Evolutionary conservation across 2,329 filamentous ascomycete species (phyloP), one percentile per base, ranked within the genome.

Genomic region (Daldinia sp.): DNA sequence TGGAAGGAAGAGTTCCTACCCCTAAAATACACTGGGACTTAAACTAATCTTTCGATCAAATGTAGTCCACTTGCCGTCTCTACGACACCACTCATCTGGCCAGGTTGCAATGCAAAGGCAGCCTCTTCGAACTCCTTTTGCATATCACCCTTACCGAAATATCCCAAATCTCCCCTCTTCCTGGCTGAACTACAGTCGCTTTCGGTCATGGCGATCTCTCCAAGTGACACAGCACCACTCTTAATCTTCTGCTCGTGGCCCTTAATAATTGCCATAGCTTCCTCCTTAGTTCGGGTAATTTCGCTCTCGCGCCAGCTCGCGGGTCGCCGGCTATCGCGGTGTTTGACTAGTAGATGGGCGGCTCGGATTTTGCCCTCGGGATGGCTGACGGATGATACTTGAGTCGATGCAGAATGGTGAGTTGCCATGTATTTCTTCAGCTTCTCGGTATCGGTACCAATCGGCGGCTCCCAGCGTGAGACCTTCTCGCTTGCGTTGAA

Each of bases 51-150:
- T 83, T 98, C 92, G 82, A 99, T 99, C 82, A 99, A 85, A 83
- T 99, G 96, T 77, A 98, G 85, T 0, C 96, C 96, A 59, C 94
- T 98, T 56, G 94, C 94, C 42, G 96, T 98, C 81, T 97, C 92
- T 12, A 98, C 92, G 41, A 98, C 86, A 53, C 87, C 86, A 81
- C 94, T 98, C 77, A 98, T 89, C 81, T 98, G 89, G 37, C 94
- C 94, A 1, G 91, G 90, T 80, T 94, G 88, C 62, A 99, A 85
- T n/a, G 88, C 90, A 82, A 99, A 99, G 1, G 96, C 92, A 4
- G 94, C 94, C 63, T 98, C 93, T 82, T 99, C 96, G 78, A 99
- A 99, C 82, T 98, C 95, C 84, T 94, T 95, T 80, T 99, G 96
- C 96, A 99, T 99, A 77, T 98, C 95, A 30, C 94, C 93, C 76